phyloP scores from a whole-genome alignment of 805 yeast species.

The Pichia membranifaciens region DNA sequence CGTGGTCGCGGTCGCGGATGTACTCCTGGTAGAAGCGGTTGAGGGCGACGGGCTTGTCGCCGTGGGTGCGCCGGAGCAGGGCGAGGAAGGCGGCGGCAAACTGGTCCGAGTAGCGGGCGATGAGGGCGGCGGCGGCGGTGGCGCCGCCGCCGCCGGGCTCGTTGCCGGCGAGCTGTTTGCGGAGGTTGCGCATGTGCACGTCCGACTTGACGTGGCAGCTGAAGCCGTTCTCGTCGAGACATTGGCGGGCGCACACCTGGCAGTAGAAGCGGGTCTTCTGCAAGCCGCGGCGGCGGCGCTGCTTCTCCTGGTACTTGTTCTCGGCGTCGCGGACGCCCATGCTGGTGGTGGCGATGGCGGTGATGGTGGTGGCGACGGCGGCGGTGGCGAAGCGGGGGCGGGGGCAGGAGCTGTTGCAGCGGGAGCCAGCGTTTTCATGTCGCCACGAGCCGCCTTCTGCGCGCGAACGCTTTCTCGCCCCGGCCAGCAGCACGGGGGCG shows the following conservation, averaged over 20 bases:
- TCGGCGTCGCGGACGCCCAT: conserved; percentile 9
- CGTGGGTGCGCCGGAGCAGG: conserved; percentile 63
- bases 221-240: conserved; percentile 94
- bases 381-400: no score
- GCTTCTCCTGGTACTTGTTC: conserved; percentile 36
- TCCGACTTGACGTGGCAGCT: conserved; percentile 84
- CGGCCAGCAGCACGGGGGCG: no score
- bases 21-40: conserved; percentile 88
- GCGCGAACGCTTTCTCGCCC: no score
- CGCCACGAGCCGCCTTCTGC: no score
- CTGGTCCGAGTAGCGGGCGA: conserved; percentile 52
- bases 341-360: no score
- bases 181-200: conserved; percentile 59
- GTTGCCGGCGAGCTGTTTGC: conserved; percentile 23
- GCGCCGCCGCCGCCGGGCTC: conserved; percentile 42
- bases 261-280: conserved; percentile 86
- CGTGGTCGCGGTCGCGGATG: conserved; percentile 73
- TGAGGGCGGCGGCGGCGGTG: conserved; percentile 24
- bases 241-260: conserved; percentile 86
- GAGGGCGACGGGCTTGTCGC: conserved; percentile 72
- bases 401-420: no score
- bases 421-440: no score
- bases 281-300: conserved; percentile 73
- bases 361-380: no score
- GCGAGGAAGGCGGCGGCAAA: conserved; percentile 62